Evolutionary conservation across 371 early-diverging fungal genomes (phyloP).

Genomic region (Circinella minor): DNA sequence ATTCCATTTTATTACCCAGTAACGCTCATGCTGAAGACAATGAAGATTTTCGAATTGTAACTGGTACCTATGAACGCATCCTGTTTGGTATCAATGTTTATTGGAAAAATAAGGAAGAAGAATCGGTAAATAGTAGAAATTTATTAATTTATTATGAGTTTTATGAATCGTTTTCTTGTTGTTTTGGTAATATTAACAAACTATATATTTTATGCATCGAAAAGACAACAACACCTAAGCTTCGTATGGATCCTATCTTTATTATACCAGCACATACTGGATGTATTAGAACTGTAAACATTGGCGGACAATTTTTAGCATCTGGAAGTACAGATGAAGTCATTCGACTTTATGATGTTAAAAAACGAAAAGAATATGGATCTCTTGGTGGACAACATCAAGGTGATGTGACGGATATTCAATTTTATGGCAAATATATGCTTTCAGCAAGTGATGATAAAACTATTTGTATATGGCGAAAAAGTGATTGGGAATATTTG

Average conservation of each 20-base stretch:
- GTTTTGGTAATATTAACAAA: no score
- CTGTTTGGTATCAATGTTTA: slow-evolving; percentile 88
- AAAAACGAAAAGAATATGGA: slow-evolving; percentile 88
- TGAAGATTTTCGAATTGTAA: slow-evolving; percentile 74
- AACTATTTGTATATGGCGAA: slow-evolving; percentile 84
- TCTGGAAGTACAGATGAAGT: slow-evolving; percentile 97
- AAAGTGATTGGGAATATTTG: slow-evolving; percentile 96
- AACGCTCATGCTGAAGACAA: slow-evolving; percentile 19
- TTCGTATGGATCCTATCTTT: slow-evolving; percentile 75
- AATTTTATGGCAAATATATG: slow-evolving; percentile 86
- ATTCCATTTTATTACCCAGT: slow-evolving; percentile 19
- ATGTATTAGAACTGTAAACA: slow-evolving; percentile 85
- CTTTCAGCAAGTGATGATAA: slow-evolving; percentile 92
- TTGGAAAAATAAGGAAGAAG: slow-evolving; percentile 31
- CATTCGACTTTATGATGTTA: slow-evolving; percentile 89
- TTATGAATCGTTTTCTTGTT: no score
- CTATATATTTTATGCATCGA: not conserved
- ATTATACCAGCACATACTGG: slow-evolving; percentile 95
- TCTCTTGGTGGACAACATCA: slow-evolving; percentile 86
- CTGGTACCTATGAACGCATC: slow-evolving; percentile 95
- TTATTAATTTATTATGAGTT: no score
- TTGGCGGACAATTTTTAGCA: slow-evolving; percentile 81
- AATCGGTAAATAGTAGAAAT: not conserved
- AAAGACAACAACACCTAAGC: not conserved
- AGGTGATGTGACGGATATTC: slow-evolving; percentile 84